These are phyloP conservation scores for Phytophthora europaea DNA, from an alignment of 352 stramenopile genomes.

Conservation along the genomic window DNA sequence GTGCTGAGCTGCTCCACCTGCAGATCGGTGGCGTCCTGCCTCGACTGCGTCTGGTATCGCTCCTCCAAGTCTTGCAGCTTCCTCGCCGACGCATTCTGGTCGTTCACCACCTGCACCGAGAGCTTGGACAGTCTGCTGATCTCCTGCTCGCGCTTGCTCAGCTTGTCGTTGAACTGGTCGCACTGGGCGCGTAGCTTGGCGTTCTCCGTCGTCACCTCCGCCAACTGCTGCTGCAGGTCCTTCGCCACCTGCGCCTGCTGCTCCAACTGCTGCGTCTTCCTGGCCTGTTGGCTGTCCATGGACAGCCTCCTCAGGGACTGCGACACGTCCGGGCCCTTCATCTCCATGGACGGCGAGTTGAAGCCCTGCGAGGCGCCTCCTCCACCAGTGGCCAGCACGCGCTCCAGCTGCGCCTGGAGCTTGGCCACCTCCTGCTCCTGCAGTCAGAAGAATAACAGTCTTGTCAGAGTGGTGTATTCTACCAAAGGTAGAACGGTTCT, in stretches of 20 bases:
- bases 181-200: constrained; percentile 46
- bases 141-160: constrained; percentile 75
- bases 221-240: constrained; percentile 60
- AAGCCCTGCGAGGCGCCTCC: constrained; percentile 12
- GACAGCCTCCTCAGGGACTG: constrained; percentile 29
- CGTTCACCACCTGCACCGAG: constrained; percentile 42
- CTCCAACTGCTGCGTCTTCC: constrained; percentile 27
- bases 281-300: constrained; percentile 35
- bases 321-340: constrained; percentile 32
- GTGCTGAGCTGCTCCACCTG: constrained; percentile 77
- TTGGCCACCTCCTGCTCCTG: constrained; percentile 74
- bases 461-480: neutral
- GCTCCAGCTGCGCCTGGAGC: constrained; percentile 74
- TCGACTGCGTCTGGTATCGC: constrained; percentile 38
- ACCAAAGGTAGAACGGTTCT: constrained; percentile 11
- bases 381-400: constrained; percentile 49
- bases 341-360: constrained; percentile 42
- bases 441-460: neutral
- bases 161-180: constrained; percentile 57
- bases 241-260: constrained; percentile 45
- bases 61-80: constrained; percentile 51
- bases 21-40: constrained; percentile 59
- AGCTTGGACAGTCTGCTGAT: constrained; percentile 73
- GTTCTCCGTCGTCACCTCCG: constrained; percentile 59
- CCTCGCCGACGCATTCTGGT: constrained; percentile 27